phyloP scores from a whole-genome alignment of 2,329 filamentous ascomycete species.

The Talaromyces funiculosus region DNA sequence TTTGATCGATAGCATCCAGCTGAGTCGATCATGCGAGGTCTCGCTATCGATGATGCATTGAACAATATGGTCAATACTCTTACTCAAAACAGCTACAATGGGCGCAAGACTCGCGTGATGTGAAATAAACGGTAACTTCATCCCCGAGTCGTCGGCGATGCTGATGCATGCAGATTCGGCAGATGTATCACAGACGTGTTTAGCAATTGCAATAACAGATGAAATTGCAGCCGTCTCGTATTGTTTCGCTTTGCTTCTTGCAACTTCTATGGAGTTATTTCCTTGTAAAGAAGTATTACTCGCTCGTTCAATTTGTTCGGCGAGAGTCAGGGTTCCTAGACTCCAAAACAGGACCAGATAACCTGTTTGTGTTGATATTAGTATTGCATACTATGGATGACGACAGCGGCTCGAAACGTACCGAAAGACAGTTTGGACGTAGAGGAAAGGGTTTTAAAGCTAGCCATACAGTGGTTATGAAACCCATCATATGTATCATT shows the following conservation, averaged over 20 bases:
- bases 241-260: not conserved
- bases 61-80: not conserved
- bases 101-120: slow-evolving; percentile 3
- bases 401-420: not conserved
- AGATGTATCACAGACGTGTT: not conserved
- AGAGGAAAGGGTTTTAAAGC: not conserved
- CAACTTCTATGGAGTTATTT: not conserved
- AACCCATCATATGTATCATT: not conserved
- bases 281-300: not conserved
- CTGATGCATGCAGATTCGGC: not conserved
- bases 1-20: not conserved
- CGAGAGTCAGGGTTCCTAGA: not conserved
- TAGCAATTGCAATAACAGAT: not conserved
- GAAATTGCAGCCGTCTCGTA: slow-evolving; percentile 1
- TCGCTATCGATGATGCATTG: not conserved
- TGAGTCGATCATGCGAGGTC: too few relatives aligned
- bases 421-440: not conserved
- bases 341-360: not conserved
- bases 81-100: not conserved
- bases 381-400: not conserved
- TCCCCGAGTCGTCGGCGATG: not conserved
- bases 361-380: not conserved
- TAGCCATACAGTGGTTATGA: not conserved
- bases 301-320: not conserved
- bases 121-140: slow-evolving; percentile 5